phyloP scores from a whole-genome alignment of 768 basidiomycete species.

The Sistotremastrum suecicum region DNA sequence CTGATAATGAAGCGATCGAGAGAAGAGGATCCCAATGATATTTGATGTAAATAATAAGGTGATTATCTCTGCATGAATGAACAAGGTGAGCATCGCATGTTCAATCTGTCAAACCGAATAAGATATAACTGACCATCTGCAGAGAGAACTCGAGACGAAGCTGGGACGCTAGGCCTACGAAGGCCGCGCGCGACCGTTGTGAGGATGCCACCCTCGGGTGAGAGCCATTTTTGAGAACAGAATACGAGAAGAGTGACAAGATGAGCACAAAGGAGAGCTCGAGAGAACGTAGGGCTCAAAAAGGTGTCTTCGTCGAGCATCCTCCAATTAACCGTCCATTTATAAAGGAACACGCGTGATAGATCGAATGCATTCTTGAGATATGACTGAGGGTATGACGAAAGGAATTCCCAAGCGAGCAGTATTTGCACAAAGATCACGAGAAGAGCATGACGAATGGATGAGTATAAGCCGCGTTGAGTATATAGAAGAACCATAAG shows the following conservation, averaged over 20 bases:
- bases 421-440: constrained; percentile 34
- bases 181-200: constrained; percentile 41
- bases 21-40: constrained; percentile 80
- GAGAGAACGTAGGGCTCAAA: constrained; percentile 46
- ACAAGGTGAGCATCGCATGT: constrained; percentile 7
- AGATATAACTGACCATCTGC: constrained; percentile 45
- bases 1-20: constrained; percentile 93
- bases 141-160: constrained; percentile 31
- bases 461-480: constrained; percentile 34
- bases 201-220: constrained; percentile 51
- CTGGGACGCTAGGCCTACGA: constrained; percentile 33
- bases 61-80: constrained; percentile 42
- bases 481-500: constrained; percentile 73
- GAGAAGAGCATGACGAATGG: constrained; percentile 15
- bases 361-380: constrained; percentile 72
- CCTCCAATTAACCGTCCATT: constrained; percentile 99
- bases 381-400: constrained; percentile 47
- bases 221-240: constrained; percentile 66
- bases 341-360: constrained; percentile 76
- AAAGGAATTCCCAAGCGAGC: constrained; percentile 60
- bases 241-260: constrained; percentile 43
- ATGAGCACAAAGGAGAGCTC: constrained; percentile 53
- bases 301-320: constrained; percentile 71
- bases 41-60: constrained; percentile 85
- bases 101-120: not conserved